These are phyloP conservation scores for Candida verbasci DNA, from an alignment of 805 yeast genomes.

Conservation along the genomic window DNA sequence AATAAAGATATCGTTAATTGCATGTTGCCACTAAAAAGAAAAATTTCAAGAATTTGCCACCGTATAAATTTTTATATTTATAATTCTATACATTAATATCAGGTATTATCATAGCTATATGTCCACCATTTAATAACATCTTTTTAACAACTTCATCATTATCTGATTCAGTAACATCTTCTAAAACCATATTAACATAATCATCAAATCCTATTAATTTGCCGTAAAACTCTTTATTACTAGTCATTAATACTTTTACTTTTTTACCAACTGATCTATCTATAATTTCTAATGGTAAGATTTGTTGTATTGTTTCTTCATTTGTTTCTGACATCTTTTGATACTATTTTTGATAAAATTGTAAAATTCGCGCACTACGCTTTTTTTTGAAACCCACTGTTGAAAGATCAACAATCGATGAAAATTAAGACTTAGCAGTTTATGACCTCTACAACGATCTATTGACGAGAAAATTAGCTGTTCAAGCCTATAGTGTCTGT, in stretches of 20 bases:
- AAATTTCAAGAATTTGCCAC: slow-evolving; percentile 2
- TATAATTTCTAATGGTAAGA: slow-evolving; percentile 77
- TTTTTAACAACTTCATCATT: slow-evolving; percentile 45
- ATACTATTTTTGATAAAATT: too few species aligned
- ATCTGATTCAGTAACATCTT: slow-evolving; percentile 65
- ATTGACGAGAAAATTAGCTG: too few species aligned
- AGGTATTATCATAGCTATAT: slow-evolving; percentile 58
- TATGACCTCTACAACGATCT: too few species aligned
- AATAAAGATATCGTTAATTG: slow-evolving; percentile 20
- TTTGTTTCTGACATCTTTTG: slow-evolving; percentile 20
- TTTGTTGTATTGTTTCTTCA: slow-evolving; percentile 10
- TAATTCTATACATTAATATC: too few species aligned
- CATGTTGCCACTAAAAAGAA: slow-evolving; percentile 12
- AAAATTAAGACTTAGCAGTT: too few species aligned
- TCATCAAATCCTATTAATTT: slow-evolving; percentile 91
- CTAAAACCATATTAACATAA: slow-evolving; percentile 85
- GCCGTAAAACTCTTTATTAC: slow-evolving; percentile 78
- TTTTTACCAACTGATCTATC: slow-evolving; percentile 82
- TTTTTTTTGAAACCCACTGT: too few species aligned
- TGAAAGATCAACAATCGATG: too few species aligned
- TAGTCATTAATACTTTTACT: slow-evolving; percentile 65
- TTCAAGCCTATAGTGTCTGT: too few species aligned
- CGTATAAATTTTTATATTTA: too few species aligned
- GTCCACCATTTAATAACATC: slow-evolving; percentile 69
- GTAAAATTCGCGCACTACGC: too few species aligned